Base-by-base conservation (phyloP, 306 rosid species). In the Hylodesmum podocarpum region DNA sequence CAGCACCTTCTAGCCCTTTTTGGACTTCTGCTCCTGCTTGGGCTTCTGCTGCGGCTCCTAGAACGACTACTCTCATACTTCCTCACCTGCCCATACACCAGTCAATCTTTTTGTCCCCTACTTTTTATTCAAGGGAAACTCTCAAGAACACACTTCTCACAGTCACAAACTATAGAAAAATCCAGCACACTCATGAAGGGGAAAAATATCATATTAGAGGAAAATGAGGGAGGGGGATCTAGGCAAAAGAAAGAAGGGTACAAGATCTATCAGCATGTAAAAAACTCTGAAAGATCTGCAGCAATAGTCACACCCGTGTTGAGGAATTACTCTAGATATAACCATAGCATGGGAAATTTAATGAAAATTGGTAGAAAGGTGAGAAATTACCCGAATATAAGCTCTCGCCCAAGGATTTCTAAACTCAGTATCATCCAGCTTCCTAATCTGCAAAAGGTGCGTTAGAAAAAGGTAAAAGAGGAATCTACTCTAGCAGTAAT, bases 391-490 rank as follows among this genome's bases (percentile, higher is more conserved):
- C 96, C 94, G 88, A 64, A 96, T 93, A 77, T 88, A 91, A 53
- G 88, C 68, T 86, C 98, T 89, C 6, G 99, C 96, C 99, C 99
- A 96, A 36, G 99, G 99, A 85, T 96, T 96, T 91, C 80, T 89
- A 47, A 96, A 96, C 82, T 93, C 99, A 1, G 99, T 96, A 82
- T 93, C 99, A 87, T 93, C 90, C 68, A 96, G 94, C 73, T 93
- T 91, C 75, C 94, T 90, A 54, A 91, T 83, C 98, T 96, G 88
- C 73, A 54, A 61, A 81, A 14, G 63, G 71, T 0, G 55, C 1
- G 34, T 73, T 43, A 72, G 64, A 54, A 25, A 41, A 53, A 33
- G 25, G 72, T 66, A 8, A 41, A 37, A 36, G 14, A n/a, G 25
- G 33, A 76, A 46, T 77, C 47, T 12, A 76, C 40, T 77, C 47